Conservation (phyloP, 108 stramenopile genomes). For the Skeletonema potamos region DNA sequence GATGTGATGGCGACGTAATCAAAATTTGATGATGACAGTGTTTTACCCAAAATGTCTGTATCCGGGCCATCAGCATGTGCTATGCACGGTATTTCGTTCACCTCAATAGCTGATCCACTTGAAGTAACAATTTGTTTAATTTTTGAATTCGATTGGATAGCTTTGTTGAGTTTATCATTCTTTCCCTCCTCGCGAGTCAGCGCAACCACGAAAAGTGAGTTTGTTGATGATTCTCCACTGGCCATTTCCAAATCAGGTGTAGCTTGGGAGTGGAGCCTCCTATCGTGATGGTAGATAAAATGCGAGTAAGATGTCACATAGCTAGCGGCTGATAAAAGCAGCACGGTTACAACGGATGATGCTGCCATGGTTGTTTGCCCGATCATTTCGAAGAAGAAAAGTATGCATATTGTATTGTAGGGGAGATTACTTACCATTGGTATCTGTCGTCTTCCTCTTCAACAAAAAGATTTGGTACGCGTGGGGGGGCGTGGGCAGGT, state of each 20-base stretch:
- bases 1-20: constrained; percentile 85
- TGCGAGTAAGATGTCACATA: background rate
- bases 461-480: no score
- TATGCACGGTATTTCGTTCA: constrained; percentile 84
- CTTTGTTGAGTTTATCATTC: constrained; percentile 67
- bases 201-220: constrained; percentile 50
- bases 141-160: constrained; percentile 28
- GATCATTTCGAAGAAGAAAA: no score
- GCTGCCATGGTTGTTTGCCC: no score
- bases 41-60: constrained; percentile 40
- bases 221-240: background rate
- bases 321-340: background rate
- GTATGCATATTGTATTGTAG: no score
- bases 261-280: background rate
- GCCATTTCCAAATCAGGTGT: background rate
- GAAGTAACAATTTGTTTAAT: constrained; percentile 13
- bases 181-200: constrained; percentile 87
- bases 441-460: no score
- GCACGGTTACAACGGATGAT: background rate
- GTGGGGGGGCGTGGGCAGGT: no score
- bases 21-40: constrained; percentile 33
- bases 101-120: constrained; percentile 14
- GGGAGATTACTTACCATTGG: no score
- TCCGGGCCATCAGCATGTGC: constrained; percentile 82
- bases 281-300: no score